Evolutionary conservation across 208 protist genomes (phyloP).

Genomic region (Blastocrithidia nonstop): DNA sequence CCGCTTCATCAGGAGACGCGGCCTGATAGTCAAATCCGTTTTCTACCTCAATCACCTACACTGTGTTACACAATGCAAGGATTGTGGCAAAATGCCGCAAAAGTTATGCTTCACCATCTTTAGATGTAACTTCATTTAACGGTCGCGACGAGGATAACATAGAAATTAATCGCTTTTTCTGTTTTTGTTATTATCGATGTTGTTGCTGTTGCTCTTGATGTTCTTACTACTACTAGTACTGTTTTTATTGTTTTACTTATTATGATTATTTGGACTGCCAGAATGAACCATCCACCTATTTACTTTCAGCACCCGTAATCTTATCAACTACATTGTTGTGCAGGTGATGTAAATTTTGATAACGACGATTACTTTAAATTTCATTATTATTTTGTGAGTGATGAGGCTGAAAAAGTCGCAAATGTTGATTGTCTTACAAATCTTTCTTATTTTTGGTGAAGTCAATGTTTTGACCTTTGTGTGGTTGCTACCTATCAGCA

Average conservation of each 20-base stretch:
- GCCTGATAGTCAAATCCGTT: constrained; percentile 40
- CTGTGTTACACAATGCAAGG: constrained; percentile 83
- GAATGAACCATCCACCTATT: neutral
- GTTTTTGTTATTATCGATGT: neutral
- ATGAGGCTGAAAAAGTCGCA: too few relatives aligned
- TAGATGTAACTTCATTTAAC: too few relatives aligned
- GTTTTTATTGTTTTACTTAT: neutral
- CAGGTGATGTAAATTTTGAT: neutral
- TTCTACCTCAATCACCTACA: constrained; percentile 22
- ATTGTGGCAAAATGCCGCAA: constrained; percentile 37
- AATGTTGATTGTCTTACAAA: too few relatives aligned
- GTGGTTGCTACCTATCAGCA: too few relatives aligned
- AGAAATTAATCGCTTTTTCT: too few relatives aligned
- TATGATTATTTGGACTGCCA: neutral
- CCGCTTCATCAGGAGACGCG: constrained; percentile 90
- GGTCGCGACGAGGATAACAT: too few relatives aligned
- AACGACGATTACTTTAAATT: neutral
- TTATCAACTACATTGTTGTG: neutral
- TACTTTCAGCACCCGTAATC: neutral
- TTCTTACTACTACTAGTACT: neutral
- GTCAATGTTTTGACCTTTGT: too few relatives aligned
- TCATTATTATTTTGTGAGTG: too few relatives aligned
- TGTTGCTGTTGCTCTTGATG: neutral
- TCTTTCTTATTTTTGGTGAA: too few relatives aligned
- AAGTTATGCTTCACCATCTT: too few relatives aligned